Base-by-base conservation (phyloP, 2,329 filamentous ascomycete species). In the Ophiocordyceps camponoti-saundersi region DNA sequence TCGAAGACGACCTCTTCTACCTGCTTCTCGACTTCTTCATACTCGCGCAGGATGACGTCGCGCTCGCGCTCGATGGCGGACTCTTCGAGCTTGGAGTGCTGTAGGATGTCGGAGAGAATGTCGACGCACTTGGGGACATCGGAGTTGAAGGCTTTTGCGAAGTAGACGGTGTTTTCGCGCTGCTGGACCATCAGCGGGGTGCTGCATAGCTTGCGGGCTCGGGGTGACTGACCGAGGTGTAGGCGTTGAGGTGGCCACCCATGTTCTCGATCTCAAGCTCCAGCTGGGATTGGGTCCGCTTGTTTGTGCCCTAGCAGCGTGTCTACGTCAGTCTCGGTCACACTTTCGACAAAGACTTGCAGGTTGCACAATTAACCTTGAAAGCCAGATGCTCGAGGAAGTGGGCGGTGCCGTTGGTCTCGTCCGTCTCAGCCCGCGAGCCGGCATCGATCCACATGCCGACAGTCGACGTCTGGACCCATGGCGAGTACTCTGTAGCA, bases 261-360 rank as follows among this genome's bases (percentile, higher is more conserved):
- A 98, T 95, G 74, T 98, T 98, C 78, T 98, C 92, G 63, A 98
- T 96, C 75, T 98, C 92, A 55, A 98, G 82, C 75, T 98, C 92
- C 65, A 98, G 77, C 73, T 98, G 92, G 66, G 93, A 85, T 71
- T 98, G 92, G 55, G 85, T 88, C 69, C 92, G 80, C 74, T 85
- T 94, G 68, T 84, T 77, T 57, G 92, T 98, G 59, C 92, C 92
- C 89, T 89, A 47, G 1, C 1, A 10, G 6, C 16, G 11, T 39
- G 16, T n/a, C 2, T 6, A 10, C 16, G 18, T 39, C 36, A 39
- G 16, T n/a, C 4, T 39, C 16, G 3, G 7, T 6, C n/a, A 6
- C 18, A 7, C 18, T 18, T 18, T 15, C 12, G 32, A 32, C 6
- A 12, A 32, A 11, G 11, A 3, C 6, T 16, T 6, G 15, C 23